phyloP scores from a whole-genome alignment of 2,329 filamentous ascomycete genomes.

The Diaporthe batatas region DNA sequence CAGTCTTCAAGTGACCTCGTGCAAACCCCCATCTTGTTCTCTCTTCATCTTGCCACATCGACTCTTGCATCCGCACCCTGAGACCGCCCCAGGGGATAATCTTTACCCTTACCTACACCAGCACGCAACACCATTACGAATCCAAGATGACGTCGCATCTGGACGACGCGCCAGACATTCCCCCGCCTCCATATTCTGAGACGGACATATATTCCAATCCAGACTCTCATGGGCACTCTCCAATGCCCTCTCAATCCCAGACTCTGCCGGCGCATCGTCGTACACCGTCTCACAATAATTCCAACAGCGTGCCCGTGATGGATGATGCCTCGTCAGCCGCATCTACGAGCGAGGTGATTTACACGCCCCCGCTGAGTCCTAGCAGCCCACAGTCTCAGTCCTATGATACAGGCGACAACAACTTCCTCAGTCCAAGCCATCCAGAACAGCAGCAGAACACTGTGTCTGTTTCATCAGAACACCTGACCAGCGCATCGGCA shows the following conservation, averaged over 20 bases:
- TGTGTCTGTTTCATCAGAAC: slow-evolving; percentile 45
- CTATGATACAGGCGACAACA: slow-evolving; percentile 1
- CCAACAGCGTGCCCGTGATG: slow-evolving; percentile 54
- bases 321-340: slow-evolving; percentile 53
- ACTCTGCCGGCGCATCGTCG: slow-evolving; percentile 48
- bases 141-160: slow-evolving; percentile 48
- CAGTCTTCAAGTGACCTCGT: slow-evolving; percentile 13
- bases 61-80: neutral
- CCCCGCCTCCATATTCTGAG: slow-evolving; percentile 70
- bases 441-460: slow-evolving; percentile 46
- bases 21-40: neutral
- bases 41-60: neutral
- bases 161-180: slow-evolving; percentile 53
- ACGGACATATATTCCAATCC: slow-evolving; percentile 66
- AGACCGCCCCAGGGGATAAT: neutral
- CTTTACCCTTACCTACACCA: neutral
- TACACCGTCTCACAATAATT: slow-evolving; percentile 45
- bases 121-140: slow-evolving; percentile 25
- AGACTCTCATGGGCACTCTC: slow-evolving; percentile 48
- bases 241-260: slow-evolving; percentile 42
- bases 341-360: slow-evolving; percentile 61
- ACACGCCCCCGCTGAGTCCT: slow-evolving; percentile 66
- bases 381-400: slow-evolving; percentile 48
- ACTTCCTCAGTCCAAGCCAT: slow-evolving; percentile 31
- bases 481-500: slow-evolving; percentile 50